A percentile compares a stretch with the other conserved stretches of the same genome.
These are phyloP conservation scores for Termitomyces sp. DNA, from an alignment of 768 basidiomycete genomes.

Conservation along the genomic window DNA sequence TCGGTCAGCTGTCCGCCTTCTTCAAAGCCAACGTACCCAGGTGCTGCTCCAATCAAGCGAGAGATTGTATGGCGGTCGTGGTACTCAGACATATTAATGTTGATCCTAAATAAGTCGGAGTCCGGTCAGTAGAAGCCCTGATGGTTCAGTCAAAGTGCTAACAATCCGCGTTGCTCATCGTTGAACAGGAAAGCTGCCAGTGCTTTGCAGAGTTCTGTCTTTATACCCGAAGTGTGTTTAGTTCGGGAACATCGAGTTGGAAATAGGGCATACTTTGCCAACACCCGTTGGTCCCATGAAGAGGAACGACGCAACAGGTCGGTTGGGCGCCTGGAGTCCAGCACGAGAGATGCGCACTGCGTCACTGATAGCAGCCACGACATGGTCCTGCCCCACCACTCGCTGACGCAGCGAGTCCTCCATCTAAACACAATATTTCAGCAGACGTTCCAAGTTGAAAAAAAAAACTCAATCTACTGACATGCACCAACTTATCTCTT, in stretches of 20 bases:
- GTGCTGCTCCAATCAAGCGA: conserved; percentile 85
- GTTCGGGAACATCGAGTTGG: background rate
- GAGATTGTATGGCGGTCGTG: conserved; percentile 91
- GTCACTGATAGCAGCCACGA: conserved; percentile 80
- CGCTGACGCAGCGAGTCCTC: conserved; percentile 68
- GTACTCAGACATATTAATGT: conserved; percentile 97
- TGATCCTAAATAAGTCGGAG: conserved; percentile 45
- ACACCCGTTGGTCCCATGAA: conserved; percentile 89
- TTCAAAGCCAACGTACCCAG: conserved; percentile 92
- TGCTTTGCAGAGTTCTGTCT: conserved; percentile 89
- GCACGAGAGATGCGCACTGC: conserved; percentile 92
- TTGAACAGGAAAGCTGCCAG: conserved; percentile 87
- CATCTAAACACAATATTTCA: conserved; percentile 51
- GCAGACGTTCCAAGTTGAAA: background rate
- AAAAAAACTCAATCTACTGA: conserved; percentile 31
- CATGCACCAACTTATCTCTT: conserved; percentile 83
- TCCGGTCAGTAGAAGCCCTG: background rate
- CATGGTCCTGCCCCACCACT: conserved; percentile 89
- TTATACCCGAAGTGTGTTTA: background rate
- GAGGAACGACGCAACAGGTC: conserved; percentile 90
- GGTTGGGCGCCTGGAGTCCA: conserved; percentile 80
- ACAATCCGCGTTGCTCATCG: conserved; percentile 83
- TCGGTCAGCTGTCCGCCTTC: conserved; percentile 88
- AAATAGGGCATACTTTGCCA: conserved; percentile 52
- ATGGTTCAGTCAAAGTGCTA: conserved; percentile 20